Conservation (phyloP, 2,329 filamentous ascomycete species). For the Paraconiothyrium sp. region DNA sequence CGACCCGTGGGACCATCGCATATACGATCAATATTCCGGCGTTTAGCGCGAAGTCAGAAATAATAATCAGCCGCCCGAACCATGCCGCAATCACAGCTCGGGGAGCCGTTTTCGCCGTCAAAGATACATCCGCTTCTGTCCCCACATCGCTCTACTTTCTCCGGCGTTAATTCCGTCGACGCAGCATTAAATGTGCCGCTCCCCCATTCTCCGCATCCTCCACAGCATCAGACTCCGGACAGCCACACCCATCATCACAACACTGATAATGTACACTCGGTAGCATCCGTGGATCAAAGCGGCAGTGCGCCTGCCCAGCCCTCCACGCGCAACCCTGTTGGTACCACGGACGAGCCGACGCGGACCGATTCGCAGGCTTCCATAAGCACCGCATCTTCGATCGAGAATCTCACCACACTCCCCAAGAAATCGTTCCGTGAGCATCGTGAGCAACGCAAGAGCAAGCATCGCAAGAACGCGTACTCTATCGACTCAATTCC, state of each 20-base stretch:
- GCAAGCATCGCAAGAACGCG: conserved; percentile 52
- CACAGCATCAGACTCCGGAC: conserved; percentile 29
- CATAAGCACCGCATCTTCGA: conserved; percentile 45
- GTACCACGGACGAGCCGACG: conserved; percentile 38
- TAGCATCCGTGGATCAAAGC: conserved; percentile 38
- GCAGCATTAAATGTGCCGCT: conserved; percentile 34
- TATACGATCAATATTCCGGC: conserved; percentile 14
- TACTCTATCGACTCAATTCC: conserved; percentile 73
- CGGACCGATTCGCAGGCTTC: conserved; percentile 30
- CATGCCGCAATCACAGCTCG: conserved; percentile 31
- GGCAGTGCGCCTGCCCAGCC: conserved; percentile 37
- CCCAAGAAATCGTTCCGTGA: conserved; percentile 50
- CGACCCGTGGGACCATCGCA: conserved; percentile 3
- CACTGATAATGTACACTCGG: conserved; percentile 38
- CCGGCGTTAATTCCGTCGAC: conserved; percentile 45
- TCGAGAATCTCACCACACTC: conserved; percentile 46
- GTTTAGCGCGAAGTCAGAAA: conserved; percentile 17
- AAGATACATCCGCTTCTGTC: conserved; percentile 47
- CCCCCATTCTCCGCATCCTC: conserved; percentile 35
- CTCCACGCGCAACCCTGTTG: conserved; percentile 14
- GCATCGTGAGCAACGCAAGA: conserved; percentile 48
- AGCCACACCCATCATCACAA: conserved; percentile 7
- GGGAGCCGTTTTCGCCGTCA: conserved; percentile 46
- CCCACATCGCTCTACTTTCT: conserved; percentile 42
- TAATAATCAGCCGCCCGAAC: conserved; percentile 22